phyloP scores from a whole-genome alignment of 148 eudicot genomes.

The Spergularia marina region DNA sequence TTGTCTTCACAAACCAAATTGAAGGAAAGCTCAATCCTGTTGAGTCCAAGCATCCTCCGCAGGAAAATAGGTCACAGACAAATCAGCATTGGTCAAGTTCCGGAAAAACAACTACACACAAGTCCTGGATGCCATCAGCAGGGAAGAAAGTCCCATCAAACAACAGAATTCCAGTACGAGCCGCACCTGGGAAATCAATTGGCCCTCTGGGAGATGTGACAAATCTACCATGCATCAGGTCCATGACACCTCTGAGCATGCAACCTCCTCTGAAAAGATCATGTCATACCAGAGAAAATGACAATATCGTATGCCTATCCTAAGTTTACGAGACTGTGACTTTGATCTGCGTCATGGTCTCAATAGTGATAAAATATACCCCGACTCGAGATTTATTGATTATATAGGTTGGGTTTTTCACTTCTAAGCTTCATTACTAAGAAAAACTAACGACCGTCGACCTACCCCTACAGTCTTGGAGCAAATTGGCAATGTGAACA shows the following conservation, averaged over 20 bases:
- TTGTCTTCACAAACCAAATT: constrained; percentile 92
- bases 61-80: no score
- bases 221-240: constrained; percentile 31
- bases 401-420: no score
- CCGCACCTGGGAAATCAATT: constrained; percentile 24
- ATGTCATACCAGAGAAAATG: constrained; percentile 36
- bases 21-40: constrained; percentile 87
- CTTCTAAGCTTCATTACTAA: no score
- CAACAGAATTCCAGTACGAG: constrained; percentile 22
- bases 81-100: no score
- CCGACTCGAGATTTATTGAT: no score
- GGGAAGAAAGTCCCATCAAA: constrained; percentile 10
- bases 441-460: no score
- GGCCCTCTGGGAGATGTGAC: constrained; percentile 41
- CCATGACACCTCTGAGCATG: constrained; percentile 40
- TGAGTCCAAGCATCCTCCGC: constrained; percentile 47
- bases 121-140: constrained; percentile 25
- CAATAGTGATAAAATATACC: no score
- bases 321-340: no score
- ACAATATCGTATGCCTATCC: constrained; percentile 22
- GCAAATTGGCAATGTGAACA: no score
- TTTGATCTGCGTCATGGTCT: no score
- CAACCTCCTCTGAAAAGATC: constrained; percentile 58
- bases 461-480: no score
- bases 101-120: constrained; percentile 21